Conservation (phyloP, 768 basidiomycete genomes). For the Tulasnella sp. region DNA sequence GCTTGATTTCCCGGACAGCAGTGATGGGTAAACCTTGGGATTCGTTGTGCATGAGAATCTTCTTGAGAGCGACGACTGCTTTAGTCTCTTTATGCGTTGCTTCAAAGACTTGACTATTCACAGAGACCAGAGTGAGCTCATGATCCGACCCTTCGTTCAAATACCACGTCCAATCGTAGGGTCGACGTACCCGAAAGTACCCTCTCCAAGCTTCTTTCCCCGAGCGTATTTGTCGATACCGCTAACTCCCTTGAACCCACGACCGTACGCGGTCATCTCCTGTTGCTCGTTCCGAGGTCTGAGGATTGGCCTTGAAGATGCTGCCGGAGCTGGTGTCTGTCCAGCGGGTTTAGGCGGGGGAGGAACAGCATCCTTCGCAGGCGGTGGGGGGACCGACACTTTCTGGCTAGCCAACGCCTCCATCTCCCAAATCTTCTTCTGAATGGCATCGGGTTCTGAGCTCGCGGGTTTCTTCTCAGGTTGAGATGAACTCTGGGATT, state of each 20-base stretch:
- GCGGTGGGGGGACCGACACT: not conserved
- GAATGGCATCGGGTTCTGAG: constrained; percentile 3
- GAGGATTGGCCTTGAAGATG: constrained; percentile 42
- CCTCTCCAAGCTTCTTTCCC: constrained; percentile 88
- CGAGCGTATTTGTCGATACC: constrained; percentile 70
- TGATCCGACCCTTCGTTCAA: not conserved
- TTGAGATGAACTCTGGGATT: not conserved
- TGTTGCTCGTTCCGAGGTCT: constrained; percentile 52
- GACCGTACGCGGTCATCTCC: constrained; percentile 58
- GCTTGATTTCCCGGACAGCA: constrained; percentile 94
- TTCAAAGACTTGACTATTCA: constrained; percentile 82
- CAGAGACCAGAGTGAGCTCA: not conserved
- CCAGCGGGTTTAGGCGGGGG: not conserved
- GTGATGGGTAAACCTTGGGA: constrained; percentile 97
- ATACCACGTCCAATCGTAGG: not conserved
- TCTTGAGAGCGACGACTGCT: constrained; percentile 77
- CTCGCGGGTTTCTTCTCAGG: not conserved
- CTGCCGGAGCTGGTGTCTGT: constrained; percentile 34
- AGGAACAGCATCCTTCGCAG: not conserved
- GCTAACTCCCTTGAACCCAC: constrained; percentile 65
- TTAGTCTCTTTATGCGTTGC: constrained; percentile 63
- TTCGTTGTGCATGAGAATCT: constrained; percentile 94
- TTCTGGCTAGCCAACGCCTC: not conserved
- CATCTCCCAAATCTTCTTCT: constrained; percentile 26
- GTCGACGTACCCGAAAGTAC: constrained; percentile 88